phyloP scores from a whole-genome alignment of 2,329 filamentous ascomycete species.

The Teratosphaeriaceae sp. region DNA sequence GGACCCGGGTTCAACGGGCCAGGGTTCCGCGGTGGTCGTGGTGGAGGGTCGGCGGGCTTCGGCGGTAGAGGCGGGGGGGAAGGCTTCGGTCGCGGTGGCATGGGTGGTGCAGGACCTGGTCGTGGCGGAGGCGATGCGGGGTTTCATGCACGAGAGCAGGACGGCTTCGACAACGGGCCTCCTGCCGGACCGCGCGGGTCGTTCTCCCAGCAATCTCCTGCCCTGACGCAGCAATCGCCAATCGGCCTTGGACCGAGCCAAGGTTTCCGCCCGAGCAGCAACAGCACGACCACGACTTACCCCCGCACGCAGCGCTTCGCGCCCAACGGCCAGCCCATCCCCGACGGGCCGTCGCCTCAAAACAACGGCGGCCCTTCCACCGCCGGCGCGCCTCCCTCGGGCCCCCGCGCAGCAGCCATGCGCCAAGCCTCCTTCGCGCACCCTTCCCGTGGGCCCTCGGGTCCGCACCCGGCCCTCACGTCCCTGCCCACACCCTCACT shows the following conservation, averaged over 20 bases:
- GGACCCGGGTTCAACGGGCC: too few species aligned
- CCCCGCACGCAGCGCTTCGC: slow-evolving; percentile 41
- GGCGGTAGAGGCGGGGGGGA: slow-evolving; percentile 22
- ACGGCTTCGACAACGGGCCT: slow-evolving; percentile 9
- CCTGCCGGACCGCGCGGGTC: slow-evolving; percentile 29
- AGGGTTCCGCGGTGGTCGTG: slow-evolving; percentile 21
- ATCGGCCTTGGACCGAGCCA: too few species aligned
- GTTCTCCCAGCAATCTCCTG: slow-evolving; percentile 17
- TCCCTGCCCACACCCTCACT: slow-evolving; percentile 37
- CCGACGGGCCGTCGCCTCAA: slow-evolving; percentile 12
- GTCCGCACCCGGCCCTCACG: slow-evolving; percentile 30
- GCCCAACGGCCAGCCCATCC: slow-evolving; percentile 23
- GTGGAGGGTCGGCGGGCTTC: slow-evolving; percentile 22
- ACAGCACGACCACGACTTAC: slow-evolving; percentile 39
- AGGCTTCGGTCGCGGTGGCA: slow-evolving; percentile 17
- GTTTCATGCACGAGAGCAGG: too few species aligned
- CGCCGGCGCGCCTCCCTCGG: neutral
- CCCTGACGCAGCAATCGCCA: too few species aligned
- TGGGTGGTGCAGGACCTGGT: too few species aligned
- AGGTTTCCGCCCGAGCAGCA: slow-evolving; percentile 36
- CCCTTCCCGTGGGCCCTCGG: neutral
- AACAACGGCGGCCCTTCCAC: neutral
- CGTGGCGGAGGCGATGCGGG: too few species aligned
- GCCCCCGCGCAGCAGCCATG: neutral
- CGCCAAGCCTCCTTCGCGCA: neutral